Conservation (phyloP, 2,329 filamentous ascomycete species). For the Microsporum canis region DNA sequence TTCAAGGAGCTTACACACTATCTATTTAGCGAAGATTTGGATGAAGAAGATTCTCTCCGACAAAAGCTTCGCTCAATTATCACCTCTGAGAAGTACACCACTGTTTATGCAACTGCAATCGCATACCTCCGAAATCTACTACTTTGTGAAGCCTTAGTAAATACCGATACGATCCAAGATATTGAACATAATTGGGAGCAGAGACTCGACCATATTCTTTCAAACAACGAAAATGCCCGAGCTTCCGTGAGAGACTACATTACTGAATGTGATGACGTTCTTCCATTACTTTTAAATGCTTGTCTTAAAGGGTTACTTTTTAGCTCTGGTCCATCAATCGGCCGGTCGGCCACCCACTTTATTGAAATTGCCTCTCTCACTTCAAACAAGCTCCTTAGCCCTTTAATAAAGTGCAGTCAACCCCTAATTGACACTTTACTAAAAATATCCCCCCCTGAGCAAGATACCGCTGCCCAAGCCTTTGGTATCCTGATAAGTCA, state of each 20-base stretch:
- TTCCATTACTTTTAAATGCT: constrained; percentile 34
- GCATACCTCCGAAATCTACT: constrained; percentile 56
- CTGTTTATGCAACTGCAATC: constrained; percentile 52
- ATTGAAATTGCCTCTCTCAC: constrained; percentile 46
- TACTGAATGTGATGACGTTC: constrained; percentile 22
- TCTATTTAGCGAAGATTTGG: constrained; percentile 6
- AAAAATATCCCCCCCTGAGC: constrained; percentile 16
- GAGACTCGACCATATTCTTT: constrained; percentile 60
- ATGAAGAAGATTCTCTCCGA: neutral
- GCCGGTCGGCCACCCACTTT: constrained; percentile 39
- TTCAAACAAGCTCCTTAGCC: constrained; percentile 42
- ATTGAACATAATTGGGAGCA: constrained; percentile 58
- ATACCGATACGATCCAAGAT: constrained; percentile 20
- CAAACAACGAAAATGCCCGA: constrained; percentile 56
- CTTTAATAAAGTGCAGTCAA: constrained; percentile 46
- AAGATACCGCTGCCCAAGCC: constrained; percentile 55
- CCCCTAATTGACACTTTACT: constrained; percentile 29
- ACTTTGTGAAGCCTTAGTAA: constrained; percentile 44
- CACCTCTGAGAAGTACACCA: neutral
- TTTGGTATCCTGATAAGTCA: constrained; percentile 70
- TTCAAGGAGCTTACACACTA: constrained; percentile 28
- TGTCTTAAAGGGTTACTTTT: constrained; percentile 35
- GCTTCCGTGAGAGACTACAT: constrained; percentile 38
- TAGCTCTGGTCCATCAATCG: constrained; percentile 30
- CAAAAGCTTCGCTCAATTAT: neutral